phyloP scores from a whole-genome alignment of 2,329 filamentous ascomycete genomes.

The Aspergillus sp. region DNA sequence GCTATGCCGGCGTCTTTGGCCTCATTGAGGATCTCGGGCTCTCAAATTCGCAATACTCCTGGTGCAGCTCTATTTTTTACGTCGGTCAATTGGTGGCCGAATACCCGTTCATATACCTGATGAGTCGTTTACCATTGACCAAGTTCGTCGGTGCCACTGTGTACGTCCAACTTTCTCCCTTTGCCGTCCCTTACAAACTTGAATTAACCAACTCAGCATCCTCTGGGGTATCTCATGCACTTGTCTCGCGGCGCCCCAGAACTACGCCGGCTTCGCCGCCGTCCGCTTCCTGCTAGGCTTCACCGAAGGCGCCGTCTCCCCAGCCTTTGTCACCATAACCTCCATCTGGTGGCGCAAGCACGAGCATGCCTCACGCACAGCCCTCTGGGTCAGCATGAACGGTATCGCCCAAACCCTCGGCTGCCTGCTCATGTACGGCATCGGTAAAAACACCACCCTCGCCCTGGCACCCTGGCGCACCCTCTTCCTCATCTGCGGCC shows the following conservation, averaged over 20 bases:
- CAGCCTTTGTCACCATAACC: slow-evolving; percentile 46
- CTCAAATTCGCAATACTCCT: slow-evolving; percentile 49
- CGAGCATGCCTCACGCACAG: slow-evolving; percentile 34
- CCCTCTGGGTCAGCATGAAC: slow-evolving; percentile 11
- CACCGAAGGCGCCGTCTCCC: slow-evolving; percentile 42
- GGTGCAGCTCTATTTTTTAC: slow-evolving; percentile 41
- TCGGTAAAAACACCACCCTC: not conserved
- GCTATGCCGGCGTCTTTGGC: slow-evolving; percentile 47
- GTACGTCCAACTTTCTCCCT: not conserved
- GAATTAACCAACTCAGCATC: not conserved
- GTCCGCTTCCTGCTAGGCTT: slow-evolving; percentile 43
- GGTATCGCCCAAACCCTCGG: slow-evolving; percentile 8
- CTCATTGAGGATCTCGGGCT: slow-evolving; percentile 49
- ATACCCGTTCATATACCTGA: slow-evolving; percentile 53
- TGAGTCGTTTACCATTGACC: slow-evolving; percentile 51
- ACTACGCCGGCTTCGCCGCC: slow-evolving; percentile 1
- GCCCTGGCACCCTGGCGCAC: slow-evolving; percentile 42
- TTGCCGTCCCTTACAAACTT: not conserved
- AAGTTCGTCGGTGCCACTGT: slow-evolving; percentile 49
- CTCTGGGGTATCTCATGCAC: slow-evolving; percentile 4
- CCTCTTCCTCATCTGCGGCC: slow-evolving; percentile 50
- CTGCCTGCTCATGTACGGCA: slow-evolving; percentile 7
- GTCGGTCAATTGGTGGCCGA: slow-evolving; percentile 49
- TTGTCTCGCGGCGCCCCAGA: not conserved
- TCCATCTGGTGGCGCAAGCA: slow-evolving; percentile 36